Evolutionary conservation across 345 rosid genomes (phyloP).

Genomic region (Anastatica hierochuntica): DNA sequence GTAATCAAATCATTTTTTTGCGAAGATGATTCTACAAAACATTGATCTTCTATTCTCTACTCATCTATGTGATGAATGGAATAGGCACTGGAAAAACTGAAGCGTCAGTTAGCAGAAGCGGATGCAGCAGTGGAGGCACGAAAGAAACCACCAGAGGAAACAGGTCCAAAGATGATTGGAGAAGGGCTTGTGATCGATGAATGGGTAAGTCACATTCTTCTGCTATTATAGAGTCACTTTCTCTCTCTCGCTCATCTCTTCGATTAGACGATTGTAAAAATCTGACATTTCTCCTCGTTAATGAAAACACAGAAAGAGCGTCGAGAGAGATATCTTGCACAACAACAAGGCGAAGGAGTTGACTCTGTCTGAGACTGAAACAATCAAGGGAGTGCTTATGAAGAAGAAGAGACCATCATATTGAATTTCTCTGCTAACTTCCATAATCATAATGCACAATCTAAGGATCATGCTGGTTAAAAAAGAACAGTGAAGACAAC

Average conservation of each 20-base stretch:
- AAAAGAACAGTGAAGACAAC: too few species aligned
- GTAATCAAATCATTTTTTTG: too few species aligned
- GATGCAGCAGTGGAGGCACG: slow-evolving; percentile 78
- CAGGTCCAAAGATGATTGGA: slow-evolving; percentile 76
- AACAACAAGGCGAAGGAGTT: too few species aligned
- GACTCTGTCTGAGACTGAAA: too few species aligned
- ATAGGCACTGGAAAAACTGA: slow-evolving; percentile 76
- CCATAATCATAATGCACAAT: too few species aligned
- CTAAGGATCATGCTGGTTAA: too few species aligned
- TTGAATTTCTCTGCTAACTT: too few species aligned
- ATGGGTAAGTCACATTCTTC: too few species aligned
- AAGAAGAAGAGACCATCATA: too few species aligned
- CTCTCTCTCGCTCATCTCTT: too few species aligned
- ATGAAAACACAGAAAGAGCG: slow-evolving; percentile 99
- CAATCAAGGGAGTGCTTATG: too few species aligned
- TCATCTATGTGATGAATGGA: background rate
- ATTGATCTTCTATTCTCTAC: slow-evolving; percentile 3
- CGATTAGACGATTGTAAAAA: too few species aligned
- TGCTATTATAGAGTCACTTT: background rate
- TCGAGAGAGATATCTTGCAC: slow-evolving; percentile 90
- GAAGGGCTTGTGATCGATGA: slow-evolving; percentile 99
- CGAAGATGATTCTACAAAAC: background rate
- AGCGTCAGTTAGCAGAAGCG: slow-evolving; percentile 78
- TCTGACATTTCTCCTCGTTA: background rate
- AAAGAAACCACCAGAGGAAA: slow-evolving; percentile 74